Conservation (phyloP, 2,329 filamentous ascomycete species). For the Diaporthe sp. region DNA sequence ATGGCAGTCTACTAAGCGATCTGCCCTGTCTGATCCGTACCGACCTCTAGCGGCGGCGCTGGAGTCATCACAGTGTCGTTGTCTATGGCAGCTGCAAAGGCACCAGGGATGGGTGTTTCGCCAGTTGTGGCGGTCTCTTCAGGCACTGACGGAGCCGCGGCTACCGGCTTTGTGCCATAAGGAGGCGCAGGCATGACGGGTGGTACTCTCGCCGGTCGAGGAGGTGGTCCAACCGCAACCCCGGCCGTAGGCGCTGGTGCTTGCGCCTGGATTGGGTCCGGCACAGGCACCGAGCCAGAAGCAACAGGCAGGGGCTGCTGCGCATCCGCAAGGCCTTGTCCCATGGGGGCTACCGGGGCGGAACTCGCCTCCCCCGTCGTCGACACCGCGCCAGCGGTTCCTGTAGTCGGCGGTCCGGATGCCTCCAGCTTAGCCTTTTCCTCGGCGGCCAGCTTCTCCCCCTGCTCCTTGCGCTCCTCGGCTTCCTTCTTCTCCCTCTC, state of each 20-base stretch:
- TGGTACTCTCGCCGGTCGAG: constrained; percentile 35
- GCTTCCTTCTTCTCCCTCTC: constrained; percentile 36
- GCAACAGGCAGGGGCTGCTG: not conserved
- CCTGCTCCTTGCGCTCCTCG: constrained; percentile 30
- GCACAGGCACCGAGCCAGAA: not conserved
- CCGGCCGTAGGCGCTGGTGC: not conserved
- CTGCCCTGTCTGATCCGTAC: not conserved
- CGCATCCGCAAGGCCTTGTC: not conserved
- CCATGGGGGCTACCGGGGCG: constrained; percentile 7
- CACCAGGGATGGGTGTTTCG: not conserved
- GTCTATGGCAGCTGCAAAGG: not conserved
- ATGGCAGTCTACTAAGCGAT: not conserved
- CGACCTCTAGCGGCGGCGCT: not conserved
- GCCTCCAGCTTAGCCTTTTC: constrained; percentile 25
- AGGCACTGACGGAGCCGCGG: not conserved
- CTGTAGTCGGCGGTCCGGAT: not conserved
- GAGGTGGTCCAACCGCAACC: not conserved
- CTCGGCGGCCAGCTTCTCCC: constrained; percentile 27
- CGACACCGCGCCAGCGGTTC: not conserved
- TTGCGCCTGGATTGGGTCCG: not conserved
- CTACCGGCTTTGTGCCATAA: not conserved
- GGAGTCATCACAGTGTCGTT: constrained; percentile 1
- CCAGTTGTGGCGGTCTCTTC: not conserved
- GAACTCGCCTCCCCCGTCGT: not conserved
- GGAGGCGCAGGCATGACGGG: constrained; percentile 35